Base-by-base conservation (phyloP, 2,329 filamentous ascomycete genomes). In the Cercospora beticola region DNA sequence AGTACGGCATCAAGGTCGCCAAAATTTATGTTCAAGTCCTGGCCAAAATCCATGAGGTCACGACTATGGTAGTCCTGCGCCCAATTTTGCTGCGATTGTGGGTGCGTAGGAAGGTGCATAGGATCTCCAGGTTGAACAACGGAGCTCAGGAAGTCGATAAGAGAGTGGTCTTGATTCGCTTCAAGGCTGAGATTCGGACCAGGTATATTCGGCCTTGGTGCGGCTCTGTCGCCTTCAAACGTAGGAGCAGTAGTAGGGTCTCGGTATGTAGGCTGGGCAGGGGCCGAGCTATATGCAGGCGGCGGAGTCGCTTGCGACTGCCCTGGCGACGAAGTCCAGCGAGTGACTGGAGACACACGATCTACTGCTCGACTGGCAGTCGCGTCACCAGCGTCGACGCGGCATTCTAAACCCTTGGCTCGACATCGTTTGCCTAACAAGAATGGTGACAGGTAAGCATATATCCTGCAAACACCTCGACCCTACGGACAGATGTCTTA, bases 11-110 rank as follows among this genome's bases (percentile, higher is more conserved):
- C 69, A 21, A 71, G 64, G 30, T 72, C 71, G 59, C 70, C 65
- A 61, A 72, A 72, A 58, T 71, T 67, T 60, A 72, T 66, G 49
- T 65, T 72, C 33, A 72, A 33, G 18, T 72, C 71, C 52, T 72
- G 71, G 28, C 71, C 68, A 52, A 72, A 72, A 40, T 72, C 71
- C 71, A 72, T 72, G 2, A 72, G 69, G 49, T 72, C 71, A 28
- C 71, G 69, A n/a, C 63, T 65, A 5, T 68, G 59, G n/a, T 64
- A 67, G 52, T 69, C 66, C 6, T 70, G 69, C 18, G 70, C 68
- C 71, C 69, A 71, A 12, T 59, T 60, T 10, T 66, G 60, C 30
- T 69, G 62, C 16, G 65, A 52, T 5, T 59, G 40, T 31, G 67
- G 23, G 7, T 63, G 64, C 5, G n/a, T 54, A 21, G 62, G 43